Evolutionary conservation across 352 stramenopile genomes (phyloP).

Genomic region (Phytopythium chamaehyphon): DNA sequence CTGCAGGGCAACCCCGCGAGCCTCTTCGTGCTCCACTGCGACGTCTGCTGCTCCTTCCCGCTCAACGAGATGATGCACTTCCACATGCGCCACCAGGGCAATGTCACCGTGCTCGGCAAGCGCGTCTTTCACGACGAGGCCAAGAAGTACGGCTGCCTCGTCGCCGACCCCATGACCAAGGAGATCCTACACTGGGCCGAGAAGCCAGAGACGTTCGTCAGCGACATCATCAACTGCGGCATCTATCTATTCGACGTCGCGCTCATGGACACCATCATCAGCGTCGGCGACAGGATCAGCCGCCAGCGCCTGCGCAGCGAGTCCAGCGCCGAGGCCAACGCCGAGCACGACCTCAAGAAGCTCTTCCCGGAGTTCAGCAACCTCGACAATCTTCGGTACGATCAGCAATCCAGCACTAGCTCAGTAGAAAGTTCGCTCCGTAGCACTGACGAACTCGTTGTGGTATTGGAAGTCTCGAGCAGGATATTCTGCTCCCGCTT

Average conservation of each 20-base stretch:
- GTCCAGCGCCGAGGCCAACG: constrained; percentile 63
- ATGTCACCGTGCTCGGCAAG: constrained; percentile 81
- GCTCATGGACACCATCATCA: constrained; percentile 74
- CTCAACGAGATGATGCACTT: constrained; percentile 88
- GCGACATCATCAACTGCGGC: constrained; percentile 89
- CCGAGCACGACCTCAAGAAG: constrained; percentile 79
- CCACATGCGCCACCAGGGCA: constrained; percentile 67
- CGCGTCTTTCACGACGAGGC: constrained; percentile 86
- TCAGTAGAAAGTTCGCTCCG: no score
- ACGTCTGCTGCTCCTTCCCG: constrained; percentile 87
- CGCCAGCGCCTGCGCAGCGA: constrained; percentile 73
- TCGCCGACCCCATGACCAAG: constrained; percentile 65
- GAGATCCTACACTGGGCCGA: constrained; percentile 89
- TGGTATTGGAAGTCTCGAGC: constrained; percentile 50
- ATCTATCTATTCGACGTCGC: constrained; percentile 87
- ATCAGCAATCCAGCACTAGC: neutral
- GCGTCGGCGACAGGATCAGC: constrained; percentile 77
- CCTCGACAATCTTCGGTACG: constrained; percentile 74
- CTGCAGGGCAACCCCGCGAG: constrained; percentile 60
- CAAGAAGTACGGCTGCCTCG: constrained; percentile 86
- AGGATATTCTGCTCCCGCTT: constrained; percentile 80
- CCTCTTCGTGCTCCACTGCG: constrained; percentile 84
- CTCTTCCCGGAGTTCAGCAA: constrained; percentile 87
- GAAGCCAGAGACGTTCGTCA: constrained; percentile 88
- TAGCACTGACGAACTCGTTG: constrained; percentile 2